These are phyloP conservation scores for Aechmea fasciata DNA, from an alignment of 176 grass and related monocot genomes.

Conservation along the genomic window DNA sequence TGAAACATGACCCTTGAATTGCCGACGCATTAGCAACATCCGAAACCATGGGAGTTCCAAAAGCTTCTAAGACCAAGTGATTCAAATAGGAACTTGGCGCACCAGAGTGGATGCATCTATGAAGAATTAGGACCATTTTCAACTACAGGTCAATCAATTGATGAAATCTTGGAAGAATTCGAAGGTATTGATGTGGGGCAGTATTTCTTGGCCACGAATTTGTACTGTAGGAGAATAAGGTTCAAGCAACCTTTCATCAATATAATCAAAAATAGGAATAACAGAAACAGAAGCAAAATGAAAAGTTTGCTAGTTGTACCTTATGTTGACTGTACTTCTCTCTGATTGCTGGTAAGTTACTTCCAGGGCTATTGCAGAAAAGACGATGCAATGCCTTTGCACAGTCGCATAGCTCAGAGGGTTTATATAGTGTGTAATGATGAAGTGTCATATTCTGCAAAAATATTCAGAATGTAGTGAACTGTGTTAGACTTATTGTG, in stretches of 20 bases:
- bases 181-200: conserved; percentile 50
- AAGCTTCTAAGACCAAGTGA: not conserved
- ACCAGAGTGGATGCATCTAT: conserved; percentile 9
- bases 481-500: too few relatives aligned
- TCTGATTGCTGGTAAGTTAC: conserved; percentile 87
- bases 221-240: conserved; percentile 45
- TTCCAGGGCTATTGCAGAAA: conserved; percentile 54
- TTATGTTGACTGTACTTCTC: conserved; percentile 98
- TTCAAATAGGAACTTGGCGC: not conserved
- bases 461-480: conserved; percentile 7
- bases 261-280: not conserved
- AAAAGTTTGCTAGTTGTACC: conserved; percentile 21
- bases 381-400: conserved; percentile 58
- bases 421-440: conserved; percentile 81
- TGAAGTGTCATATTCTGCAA: conserved; percentile 69
- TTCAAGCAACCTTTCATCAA: not conserved
- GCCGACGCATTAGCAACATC: too few relatives aligned
- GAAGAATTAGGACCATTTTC: conserved; percentile 15
- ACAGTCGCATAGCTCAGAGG: conserved; percentile 53
- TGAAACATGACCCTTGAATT: not conserved
- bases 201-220: conserved; percentile 73
- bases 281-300: not conserved
- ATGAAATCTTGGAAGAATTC: conserved; percentile 41
- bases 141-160: conserved; percentile 21
- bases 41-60: not conserved